A percentile compares a stretch with the other conserved stretches of the same genome.
phyloP scores from a whole-genome alignment of 202 grass and related monocot genomes.

The Setaria italica region DNA sequence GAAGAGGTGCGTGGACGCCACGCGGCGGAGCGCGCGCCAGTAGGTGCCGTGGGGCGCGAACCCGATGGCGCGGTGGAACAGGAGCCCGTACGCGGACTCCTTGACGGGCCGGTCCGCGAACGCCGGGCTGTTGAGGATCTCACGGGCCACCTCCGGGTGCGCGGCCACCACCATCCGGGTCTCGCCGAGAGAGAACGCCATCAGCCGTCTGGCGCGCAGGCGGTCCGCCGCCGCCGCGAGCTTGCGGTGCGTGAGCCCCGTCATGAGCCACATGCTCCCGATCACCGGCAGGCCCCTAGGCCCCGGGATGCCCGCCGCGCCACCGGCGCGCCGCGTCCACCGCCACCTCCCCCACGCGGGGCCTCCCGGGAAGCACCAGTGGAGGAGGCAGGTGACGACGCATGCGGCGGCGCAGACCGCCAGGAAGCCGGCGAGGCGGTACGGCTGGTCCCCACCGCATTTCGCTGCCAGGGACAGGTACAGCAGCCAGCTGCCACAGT shows the following conservation, averaged over 20 bases:
- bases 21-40: conserved; percentile 79
- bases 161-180: conserved; percentile 67
- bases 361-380: conserved; percentile 75
- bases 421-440: conserved; percentile 41
- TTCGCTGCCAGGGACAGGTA: conserved; percentile 66
- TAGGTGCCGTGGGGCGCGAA: conserved; percentile 80
- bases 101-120: conserved; percentile 88
- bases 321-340: conserved; percentile 17
- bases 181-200: conserved; percentile 86
- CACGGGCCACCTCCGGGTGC: conserved; percentile 70
- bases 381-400: conserved; percentile 46
- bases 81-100: conserved; percentile 82
- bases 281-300: conserved; percentile 74
- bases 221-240: conserved; percentile 50
- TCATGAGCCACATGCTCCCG: conserved; percentile 92
- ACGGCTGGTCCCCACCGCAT: conserved; percentile 52
- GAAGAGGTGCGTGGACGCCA: conserved; percentile 84
- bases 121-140: conserved; percentile 63
- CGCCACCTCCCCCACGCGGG: conserved; percentile 82
- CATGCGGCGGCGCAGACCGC: neutral
- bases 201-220: conserved; percentile 48
- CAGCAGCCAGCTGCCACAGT: conserved; percentile 57
- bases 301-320: conserved; percentile 20
- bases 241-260: conserved; percentile 83
- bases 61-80: conserved; percentile 96